Conservation (phyloP, 352 stramenopile species). For the Pythium plurisporium region DNA sequence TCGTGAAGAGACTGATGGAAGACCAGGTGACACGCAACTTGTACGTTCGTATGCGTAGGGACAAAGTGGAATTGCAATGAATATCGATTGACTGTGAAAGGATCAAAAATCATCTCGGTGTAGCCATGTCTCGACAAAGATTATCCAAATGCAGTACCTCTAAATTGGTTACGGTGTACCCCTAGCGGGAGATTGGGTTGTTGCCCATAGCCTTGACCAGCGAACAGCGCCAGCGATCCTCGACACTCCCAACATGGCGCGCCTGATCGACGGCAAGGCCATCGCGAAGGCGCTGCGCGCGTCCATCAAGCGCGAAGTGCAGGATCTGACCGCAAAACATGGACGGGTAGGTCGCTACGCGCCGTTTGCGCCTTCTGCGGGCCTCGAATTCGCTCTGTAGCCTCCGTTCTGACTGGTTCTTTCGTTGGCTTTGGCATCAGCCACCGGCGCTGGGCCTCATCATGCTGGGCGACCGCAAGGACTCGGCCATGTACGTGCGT, state of each 20-base stretch:
- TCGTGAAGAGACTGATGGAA: background rate
- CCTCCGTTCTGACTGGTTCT: background rate
- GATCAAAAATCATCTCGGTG: too few species aligned
- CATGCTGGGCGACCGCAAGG: conserved; percentile 95
- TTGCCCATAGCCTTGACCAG: too few species aligned
- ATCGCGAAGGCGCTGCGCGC: conserved; percentile 59
- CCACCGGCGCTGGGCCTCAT: conserved; percentile 96
- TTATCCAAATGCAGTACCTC: too few species aligned
- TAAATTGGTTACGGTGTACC: conserved; percentile 3
- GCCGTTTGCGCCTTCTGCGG: background rate
- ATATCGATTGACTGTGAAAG: background rate
- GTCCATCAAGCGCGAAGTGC: conserved; percentile 56
- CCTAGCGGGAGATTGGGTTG: conserved; percentile 2
- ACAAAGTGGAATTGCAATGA: background rate
- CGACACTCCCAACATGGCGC: conserved; percentile 16
- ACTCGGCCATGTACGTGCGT: conserved; percentile 97
- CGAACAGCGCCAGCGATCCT: background rate
- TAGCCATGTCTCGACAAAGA: too few species aligned
- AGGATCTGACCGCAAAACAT: conserved; percentile 41
- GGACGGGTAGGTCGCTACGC: conserved; percentile 35
- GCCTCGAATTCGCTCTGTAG: background rate
- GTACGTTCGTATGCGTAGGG: too few species aligned
- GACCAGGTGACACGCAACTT: too few species aligned
- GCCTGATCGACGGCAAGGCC: conserved; percentile 68
- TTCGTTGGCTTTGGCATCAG: conserved; percentile 30